Evolutionary conservation across 2,329 filamentous ascomycete species (phyloP), one percentile per base, ranked within the genome.

Genomic region (Trichoderma brevicompactum): DNA sequence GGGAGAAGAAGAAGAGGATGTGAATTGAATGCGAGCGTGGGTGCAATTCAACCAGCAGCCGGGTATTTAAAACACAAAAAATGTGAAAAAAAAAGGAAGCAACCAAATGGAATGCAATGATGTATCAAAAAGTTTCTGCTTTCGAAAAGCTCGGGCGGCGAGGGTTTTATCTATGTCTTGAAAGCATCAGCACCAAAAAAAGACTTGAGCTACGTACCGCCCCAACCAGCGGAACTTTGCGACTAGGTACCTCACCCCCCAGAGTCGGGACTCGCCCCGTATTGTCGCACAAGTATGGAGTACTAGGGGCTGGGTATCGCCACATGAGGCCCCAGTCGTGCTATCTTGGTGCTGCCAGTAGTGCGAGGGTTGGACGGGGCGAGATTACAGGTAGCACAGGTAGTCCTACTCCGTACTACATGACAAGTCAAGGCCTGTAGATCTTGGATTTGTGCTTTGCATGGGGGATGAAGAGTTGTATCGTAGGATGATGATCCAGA

Each of bases 41-140:
- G 32, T 52, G 32, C 7, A 15, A 36, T 17, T 36, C 34, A 60
- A 60, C 34, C 56, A 60, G n/a, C 34, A 34, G 56, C 19, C 15
- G 55, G 17, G 32, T 48, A 59, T 49, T 23, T 23, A n/a, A 48
- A 59, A n/a, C 9, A 28, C 55, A 60, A 60, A 7, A 23, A 55
- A 9, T 23, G 10, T 13, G 13, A 15, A 49, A 17, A 17, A 17
- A 17, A 49, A 50, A 19, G 36, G 28, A 50, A 32, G 56, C 43
- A 60, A 50, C 34, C 44, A 60, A 48, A 36, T 59, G 56, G 56
- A 60, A 60, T 60, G 56, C 56, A 60, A 60, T 60, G 56, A 40
- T 41, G 19, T 60, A 50, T 60, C 56, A 49, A 41, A 28, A 50
- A 28, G 49, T 50, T 40, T 28, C 56, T 41, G 13, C 46, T 49